A percentile compares a stretch with the other conserved stretches of the same genome.
These are phyloP conservation scores for Heliamphora pulchella DNA, from an alignment of 179 eudicot genomes.

Conservation along the genomic window DNA sequence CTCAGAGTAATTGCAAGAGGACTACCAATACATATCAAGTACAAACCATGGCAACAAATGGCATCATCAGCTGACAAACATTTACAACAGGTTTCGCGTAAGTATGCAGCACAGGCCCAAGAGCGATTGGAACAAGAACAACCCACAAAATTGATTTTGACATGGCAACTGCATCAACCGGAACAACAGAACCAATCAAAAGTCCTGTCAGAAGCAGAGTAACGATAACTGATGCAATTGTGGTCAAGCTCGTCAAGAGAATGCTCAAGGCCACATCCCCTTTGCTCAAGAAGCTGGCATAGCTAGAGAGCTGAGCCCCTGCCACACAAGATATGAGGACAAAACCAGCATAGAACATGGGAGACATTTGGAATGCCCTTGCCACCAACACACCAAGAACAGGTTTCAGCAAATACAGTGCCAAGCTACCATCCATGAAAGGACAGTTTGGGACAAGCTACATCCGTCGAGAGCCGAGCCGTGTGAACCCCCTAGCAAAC, in stretches of 20 bases:
- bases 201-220: conserved; percentile 92
- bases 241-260: conserved; percentile 80
- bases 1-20: conserved; percentile 82
- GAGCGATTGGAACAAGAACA: conserved; percentile 72
- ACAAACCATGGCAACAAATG: conserved; percentile 84
- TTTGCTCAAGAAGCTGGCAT: conserved; percentile 93
- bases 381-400: conserved; percentile 74
- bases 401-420: conserved; percentile 73
- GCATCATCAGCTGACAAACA: conserved; percentile 79
- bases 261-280: conserved; percentile 92
- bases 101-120: conserved; percentile 74
- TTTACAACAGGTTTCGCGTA: conserved; percentile 82
- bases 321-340: conserved; percentile 89
- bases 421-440: conserved; percentile 14
- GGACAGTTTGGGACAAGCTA: too few relatives aligned
- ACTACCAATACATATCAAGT: conserved; percentile 96
- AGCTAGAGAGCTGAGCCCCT: conserved; percentile 95
- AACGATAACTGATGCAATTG: conserved; percentile 75
- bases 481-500: too few relatives aligned
- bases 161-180: conserved; percentile 90
- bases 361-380: conserved; percentile 68
- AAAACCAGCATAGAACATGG: conserved; percentile 76
- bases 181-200: conserved; percentile 92
- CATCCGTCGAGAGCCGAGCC: too few relatives aligned
- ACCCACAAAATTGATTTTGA: conserved; percentile 97